Evolutionary conservation across 2,329 filamentous ascomycete genomes (phyloP), one percentile per base, ranked within the genome.

Genomic region (Aplosporella prunicola): DNA sequence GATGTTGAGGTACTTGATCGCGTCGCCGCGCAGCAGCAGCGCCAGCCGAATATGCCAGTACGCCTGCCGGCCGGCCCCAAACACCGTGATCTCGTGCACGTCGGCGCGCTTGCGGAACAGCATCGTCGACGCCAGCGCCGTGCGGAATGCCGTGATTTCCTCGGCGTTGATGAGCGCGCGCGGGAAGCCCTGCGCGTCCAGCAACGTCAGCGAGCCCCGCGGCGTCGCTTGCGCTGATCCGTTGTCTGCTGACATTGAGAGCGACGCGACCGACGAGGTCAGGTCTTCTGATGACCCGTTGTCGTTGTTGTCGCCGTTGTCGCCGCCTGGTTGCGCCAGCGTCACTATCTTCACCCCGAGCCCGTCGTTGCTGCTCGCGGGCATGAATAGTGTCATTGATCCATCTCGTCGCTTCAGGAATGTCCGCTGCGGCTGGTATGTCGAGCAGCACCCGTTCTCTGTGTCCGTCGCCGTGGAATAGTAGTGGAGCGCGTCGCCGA

Each of bases 31-130:
- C 33, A 91, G 69, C 45, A 89, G 70, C 9, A 96, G 70, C 0
- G 88, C 80, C 4, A 96, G 72, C 1, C 87, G 80, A 28, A 93
- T 76, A 56, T 95, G 89, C 88, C 88, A 96, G 64, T 89, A 93
- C 9, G 89, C 89, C 64, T 95, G 88, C 48, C 81, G 78, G 30
- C 89, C 89, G 22, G 82, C 80, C 16, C 89, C 89, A 56, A 95
- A 96, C 36, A 93, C 80, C 10, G 81, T 79, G 9, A 95, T 55
- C 10, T 79, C 84, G 53, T 80, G 78, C 27, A 93, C 80, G 18
- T 72, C 72, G 39, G 72, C 67, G 39, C 89, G 82, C 50, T 68
- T 67, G 48, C 64, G 66, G 51, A 75, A 74, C 13, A 80, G 67
- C 47, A 81, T 65, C 40, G 79, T 73, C 9, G 72, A 71, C 0